Evolutionary conservation across 108 stramenopile species (phyloP).

Genomic region (Pseudonitzschia multiseries): DNA sequence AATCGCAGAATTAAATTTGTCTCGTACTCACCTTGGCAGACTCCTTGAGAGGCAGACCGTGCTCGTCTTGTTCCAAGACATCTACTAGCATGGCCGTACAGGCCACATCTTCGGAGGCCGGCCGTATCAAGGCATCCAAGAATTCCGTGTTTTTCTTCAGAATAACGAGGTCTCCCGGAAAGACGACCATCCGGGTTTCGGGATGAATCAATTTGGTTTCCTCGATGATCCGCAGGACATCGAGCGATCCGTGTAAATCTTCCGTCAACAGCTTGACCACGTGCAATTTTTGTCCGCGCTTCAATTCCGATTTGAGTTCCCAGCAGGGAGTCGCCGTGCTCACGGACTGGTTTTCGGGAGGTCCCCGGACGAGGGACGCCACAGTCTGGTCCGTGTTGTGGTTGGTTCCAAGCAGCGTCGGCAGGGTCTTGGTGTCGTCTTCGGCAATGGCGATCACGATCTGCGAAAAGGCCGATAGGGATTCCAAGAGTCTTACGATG

Average conservation of each 20-base stretch:
- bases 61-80: slow-evolving; percentile 79
- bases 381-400: slow-evolving; percentile 1
- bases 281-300: slow-evolving; percentile 30
- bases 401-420: slow-evolving; percentile 28
- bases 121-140: slow-evolving; percentile 28
- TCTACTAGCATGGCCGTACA: slow-evolving; percentile 70
- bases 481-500: slow-evolving; percentile 48
- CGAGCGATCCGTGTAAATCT: slow-evolving; percentile 66
- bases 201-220: slow-evolving; percentile 32
- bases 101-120: slow-evolving; percentile 32
- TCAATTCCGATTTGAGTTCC: neutral
- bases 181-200: slow-evolving; percentile 50
- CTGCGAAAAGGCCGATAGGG: slow-evolving; percentile 39
- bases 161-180: slow-evolving; percentile 78
- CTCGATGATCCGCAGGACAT: slow-evolving; percentile 69
- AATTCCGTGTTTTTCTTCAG: slow-evolving; percentile 22
- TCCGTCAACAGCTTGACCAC: slow-evolving; percentile 48
- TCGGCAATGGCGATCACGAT: slow-evolving; percentile 52
- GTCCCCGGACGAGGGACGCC: neutral
- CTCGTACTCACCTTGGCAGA: slow-evolving; percentile 68
- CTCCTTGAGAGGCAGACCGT: slow-evolving; percentile 79
- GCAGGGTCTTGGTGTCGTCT: slow-evolving; percentile 56
- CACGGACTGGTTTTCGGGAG: neutral
- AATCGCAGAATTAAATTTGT: too few relatives aligned
- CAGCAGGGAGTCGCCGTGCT: neutral